phyloP scores from a whole-genome alignment of 495 filamentous ascomycete species.

The Poronia punctata region DNA sequence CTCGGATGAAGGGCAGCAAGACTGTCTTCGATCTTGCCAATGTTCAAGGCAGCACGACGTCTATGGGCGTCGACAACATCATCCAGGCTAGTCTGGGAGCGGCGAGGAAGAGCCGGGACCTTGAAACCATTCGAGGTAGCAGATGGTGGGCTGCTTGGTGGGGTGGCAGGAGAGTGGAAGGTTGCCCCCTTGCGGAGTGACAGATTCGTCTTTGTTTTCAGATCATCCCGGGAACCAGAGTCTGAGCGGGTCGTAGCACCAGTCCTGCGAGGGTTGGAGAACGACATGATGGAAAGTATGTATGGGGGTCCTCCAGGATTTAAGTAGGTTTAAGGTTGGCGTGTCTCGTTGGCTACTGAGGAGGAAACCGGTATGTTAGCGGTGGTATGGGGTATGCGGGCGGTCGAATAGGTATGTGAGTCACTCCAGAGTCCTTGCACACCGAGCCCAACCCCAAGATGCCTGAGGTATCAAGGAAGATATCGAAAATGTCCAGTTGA shows the following conservation, averaged over 20 bases:
- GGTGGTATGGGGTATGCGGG: constrained; percentile 20
- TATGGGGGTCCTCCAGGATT: no score
- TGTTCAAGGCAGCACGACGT: constrained; percentile 48
- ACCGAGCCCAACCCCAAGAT: constrained; percentile 15
- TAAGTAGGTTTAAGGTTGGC: constrained; percentile 9
- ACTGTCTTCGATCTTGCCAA: constrained; percentile 39
- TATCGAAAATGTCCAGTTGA: constrained; percentile 16
- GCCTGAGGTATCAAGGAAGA: constrained; percentile 15
- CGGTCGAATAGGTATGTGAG: constrained; percentile 25
- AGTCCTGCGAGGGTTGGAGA: constrained; percentile 45
- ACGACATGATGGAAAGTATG: constrained; percentile 32
- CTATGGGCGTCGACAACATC: constrained; percentile 51
- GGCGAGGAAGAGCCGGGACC: constrained; percentile 46
- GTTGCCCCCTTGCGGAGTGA: constrained; percentile 56
- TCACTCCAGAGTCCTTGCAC: constrained; percentile 24
- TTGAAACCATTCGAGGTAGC: constrained; percentile 37
- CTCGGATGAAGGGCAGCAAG: constrained; percentile 28
- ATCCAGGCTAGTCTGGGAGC: constrained; percentile 57
- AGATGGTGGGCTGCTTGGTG: constrained; percentile 35
- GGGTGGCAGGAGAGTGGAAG: constrained; percentile 49
- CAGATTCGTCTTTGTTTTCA: constrained; percentile 46
- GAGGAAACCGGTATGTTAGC: constrained; percentile 20
- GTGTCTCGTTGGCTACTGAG: constrained; percentile 20
- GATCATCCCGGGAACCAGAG: constrained; percentile 26
- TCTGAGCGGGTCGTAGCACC: constrained; percentile 39